Evolutionary conservation across 345 rosid genomes (phyloP).

Genomic region (Rhodomyrtus tomentosa): DNA sequence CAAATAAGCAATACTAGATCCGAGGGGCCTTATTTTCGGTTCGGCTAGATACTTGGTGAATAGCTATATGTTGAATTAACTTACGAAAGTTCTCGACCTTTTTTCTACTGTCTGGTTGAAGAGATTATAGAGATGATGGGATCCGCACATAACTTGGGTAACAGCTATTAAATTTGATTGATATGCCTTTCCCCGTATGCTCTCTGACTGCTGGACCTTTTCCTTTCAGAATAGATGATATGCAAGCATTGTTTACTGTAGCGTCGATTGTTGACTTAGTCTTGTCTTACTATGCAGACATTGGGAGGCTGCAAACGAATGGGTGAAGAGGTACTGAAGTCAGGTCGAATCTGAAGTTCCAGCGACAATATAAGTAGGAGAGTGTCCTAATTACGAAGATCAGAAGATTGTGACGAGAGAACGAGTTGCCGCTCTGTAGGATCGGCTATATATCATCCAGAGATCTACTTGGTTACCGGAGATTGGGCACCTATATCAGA

Average conservation of each 20-base stretch:
- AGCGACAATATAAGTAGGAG: slow-evolving; percentile 22
- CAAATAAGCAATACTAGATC: too few species aligned
- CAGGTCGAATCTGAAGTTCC: slow-evolving; percentile 44
- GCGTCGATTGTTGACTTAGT: neutral
- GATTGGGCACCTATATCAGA: neutral
- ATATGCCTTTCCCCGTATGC: neutral
- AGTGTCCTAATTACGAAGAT: neutral
- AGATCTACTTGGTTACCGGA: neutral
- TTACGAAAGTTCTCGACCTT: neutral
- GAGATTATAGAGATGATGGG: neutral
- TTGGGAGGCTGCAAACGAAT: slow-evolving; percentile 88
- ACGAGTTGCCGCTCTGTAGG: neutral
- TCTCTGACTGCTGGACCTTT: neutral
- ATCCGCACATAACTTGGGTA: neutral
- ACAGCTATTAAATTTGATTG: neutral
- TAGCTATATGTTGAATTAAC: neutral
- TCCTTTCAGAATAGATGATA: neutral
- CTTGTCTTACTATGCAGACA: slow-evolving; percentile 29
- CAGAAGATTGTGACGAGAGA: neutral
- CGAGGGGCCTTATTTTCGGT: neutral
- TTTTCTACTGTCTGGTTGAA: neutral
- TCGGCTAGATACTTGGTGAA: neutral
- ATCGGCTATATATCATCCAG: neutral
- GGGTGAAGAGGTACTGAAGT: slow-evolving; percentile 84
- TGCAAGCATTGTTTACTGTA: neutral